Evolutionary conservation across 2,329 filamentous ascomycete genomes (phyloP).

Genomic region (Xenoacremonium recifei): DNA sequence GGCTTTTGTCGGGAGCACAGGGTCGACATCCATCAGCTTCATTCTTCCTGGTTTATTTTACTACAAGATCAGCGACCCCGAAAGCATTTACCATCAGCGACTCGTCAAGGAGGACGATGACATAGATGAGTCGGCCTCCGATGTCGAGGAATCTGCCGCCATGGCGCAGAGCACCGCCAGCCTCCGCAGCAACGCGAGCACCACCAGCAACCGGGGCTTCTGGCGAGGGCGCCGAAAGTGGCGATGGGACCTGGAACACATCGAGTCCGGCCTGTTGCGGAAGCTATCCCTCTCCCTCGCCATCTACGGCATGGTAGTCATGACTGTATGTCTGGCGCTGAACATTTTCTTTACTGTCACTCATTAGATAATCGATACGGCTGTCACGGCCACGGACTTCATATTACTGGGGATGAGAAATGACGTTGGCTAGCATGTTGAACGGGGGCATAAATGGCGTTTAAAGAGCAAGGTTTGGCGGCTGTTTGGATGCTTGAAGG

Average conservation of each 20-base stretch:
- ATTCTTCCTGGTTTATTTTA: conserved; percentile 96
- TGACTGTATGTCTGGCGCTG: conserved; percentile 82
- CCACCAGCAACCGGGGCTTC: conserved; percentile 31
- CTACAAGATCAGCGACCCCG: conserved; percentile 94
- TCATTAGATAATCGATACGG: conserved; percentile 32
- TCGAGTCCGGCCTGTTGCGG: conserved; percentile 66
- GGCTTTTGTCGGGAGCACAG: conserved; percentile 92
- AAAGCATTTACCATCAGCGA: conserved; percentile 81
- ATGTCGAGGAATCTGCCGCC: conserved; percentile 46
- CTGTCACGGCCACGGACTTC: conserved; percentile 13
- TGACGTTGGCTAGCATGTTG: conserved; percentile 18
- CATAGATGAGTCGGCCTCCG: conserved; percentile 52
- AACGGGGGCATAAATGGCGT: conserved; percentile 20
- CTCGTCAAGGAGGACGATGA: conserved; percentile 91
- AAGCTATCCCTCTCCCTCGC: conserved; percentile 73
- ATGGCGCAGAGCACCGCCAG: conserved; percentile 47
- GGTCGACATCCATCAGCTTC: conserved; percentile 93
- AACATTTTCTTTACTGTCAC: conserved; percentile 77
- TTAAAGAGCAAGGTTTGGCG: conserved; percentile 13
- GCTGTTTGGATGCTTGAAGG: conserved; percentile 15
- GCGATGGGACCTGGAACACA: conserved; percentile 60
- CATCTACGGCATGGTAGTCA: conserved; percentile 82
- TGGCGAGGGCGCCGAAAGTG: conserved; percentile 56
- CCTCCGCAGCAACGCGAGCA: conserved; percentile 40
- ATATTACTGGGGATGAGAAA: conserved; percentile 11